phyloP scores from a whole-genome alignment of 305 asterid genomes.

The Solanum hybrid region DNA sequence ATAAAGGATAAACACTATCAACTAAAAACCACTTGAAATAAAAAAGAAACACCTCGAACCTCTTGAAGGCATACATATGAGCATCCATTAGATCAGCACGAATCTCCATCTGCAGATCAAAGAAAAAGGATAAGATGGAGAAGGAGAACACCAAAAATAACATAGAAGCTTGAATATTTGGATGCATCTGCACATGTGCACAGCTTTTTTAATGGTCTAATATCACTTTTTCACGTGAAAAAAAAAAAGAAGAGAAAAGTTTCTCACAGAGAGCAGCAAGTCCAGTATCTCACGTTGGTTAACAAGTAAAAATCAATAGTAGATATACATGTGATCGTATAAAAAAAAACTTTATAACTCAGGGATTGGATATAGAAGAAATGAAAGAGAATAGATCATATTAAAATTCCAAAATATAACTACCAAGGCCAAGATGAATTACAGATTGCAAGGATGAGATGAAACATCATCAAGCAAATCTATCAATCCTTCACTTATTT shows the following conservation, averaged over 20 bases:
- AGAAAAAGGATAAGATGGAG: constrained; percentile 13
- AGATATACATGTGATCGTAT: neutral
- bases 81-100: constrained; percentile 95
- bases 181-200: neutral
- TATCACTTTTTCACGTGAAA: neutral
- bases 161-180: neutral
- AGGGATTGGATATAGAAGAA: constrained; percentile 5
- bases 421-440: neutral
- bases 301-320: neutral
- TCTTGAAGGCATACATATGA: constrained; percentile 97
- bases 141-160: neutral
- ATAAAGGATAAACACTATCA: neutral
- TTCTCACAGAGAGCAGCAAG: neutral
- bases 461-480: neutral
- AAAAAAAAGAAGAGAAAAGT: neutral
- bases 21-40: constrained; percentile 14
- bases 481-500: neutral
- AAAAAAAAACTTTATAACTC: neutral
- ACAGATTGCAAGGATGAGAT: neutral
- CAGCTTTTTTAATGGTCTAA: neutral
- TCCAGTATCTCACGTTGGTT: neutral
- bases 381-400: neutral
- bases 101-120: constrained; percentile 68
- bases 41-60: constrained; percentile 43
- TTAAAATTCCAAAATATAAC: neutral